Evolutionary conservation across 1,139 yeast species (phyloP).

Genomic region (Pichia sp.): DNA sequence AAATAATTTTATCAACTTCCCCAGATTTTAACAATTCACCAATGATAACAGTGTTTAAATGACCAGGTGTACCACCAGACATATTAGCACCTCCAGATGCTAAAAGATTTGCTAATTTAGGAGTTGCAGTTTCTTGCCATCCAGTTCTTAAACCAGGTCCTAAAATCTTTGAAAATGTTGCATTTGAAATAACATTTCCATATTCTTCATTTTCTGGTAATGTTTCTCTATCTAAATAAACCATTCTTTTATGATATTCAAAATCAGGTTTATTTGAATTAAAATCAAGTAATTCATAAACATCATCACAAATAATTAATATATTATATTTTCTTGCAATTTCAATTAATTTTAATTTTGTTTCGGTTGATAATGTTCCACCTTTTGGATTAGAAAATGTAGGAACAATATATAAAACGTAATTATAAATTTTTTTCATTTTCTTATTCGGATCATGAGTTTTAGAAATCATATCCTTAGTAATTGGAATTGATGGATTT

Average conservation of each 20-base stretch:
- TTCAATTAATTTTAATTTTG: constrained; percentile 50
- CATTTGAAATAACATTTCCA: constrained; percentile 76
- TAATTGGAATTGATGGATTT: constrained; percentile 26
- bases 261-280: constrained; percentile 19
- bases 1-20: constrained; percentile 42
- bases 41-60: constrained; percentile 64
- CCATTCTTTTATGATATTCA: constrained; percentile 31
- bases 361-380: constrained; percentile 47
- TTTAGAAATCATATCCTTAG: constrained; percentile 17
- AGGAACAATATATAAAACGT: constrained; percentile 76
- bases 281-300: constrained; percentile 70
- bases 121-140: constrained; percentile 73
- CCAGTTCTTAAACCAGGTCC: constrained; percentile 91
- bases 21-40: constrained; percentile 56
- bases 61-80: constrained; percentile 89
- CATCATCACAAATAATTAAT: constrained; percentile 77
- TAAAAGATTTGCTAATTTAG: constrained; percentile 52
- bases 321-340: constrained; percentile 75
- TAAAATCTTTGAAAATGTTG: constrained; percentile 72
- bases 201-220: constrained; percentile 32
- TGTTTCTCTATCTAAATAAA: constrained; percentile 31
- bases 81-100: constrained; percentile 76
- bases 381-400: constrained; percentile 87
- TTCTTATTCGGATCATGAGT: constrained; percentile 40
- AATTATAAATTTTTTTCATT: constrained; percentile 52